A percentile compares a stretch with the other conserved stretches of the same genome.
phyloP scores from a whole-genome alignment of 2,329 filamentous ascomycete genomes.

The Fusarium neocosmosporiellum region DNA sequence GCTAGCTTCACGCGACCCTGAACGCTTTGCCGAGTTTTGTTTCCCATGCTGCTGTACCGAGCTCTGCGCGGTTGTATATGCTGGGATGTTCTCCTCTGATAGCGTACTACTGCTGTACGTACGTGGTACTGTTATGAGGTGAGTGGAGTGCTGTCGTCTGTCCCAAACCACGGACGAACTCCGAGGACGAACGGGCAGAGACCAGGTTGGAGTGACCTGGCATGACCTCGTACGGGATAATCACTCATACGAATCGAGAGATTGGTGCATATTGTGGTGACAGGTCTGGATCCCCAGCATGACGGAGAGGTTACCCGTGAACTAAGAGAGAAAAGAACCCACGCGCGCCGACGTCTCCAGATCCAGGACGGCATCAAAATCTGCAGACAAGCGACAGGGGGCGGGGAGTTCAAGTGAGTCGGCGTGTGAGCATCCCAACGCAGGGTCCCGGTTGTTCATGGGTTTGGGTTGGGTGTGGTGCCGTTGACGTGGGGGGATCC shows the following conservation, averaged over 20 bases:
- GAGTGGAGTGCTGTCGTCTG: constrained; percentile 18
- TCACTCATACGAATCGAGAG: constrained; percentile 23
- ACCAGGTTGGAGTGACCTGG: constrained; percentile 12
- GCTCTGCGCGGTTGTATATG: neutral
- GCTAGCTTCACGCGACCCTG: constrained; percentile 3
- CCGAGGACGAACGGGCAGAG: constrained; percentile 6
- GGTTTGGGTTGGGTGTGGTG: constrained; percentile 19
- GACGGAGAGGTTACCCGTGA: constrained; percentile 17
- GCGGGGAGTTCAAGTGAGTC: constrained; percentile 31
- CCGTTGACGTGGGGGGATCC: constrained; percentile 19
- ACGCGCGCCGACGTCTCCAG: constrained; percentile 16
- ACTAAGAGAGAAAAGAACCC: constrained; percentile 25
- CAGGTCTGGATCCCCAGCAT: constrained; percentile 6
- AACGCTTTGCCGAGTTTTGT: constrained; percentile 13
- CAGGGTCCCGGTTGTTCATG: constrained; percentile 20
- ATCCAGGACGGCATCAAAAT: constrained; percentile 12
- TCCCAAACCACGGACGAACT: constrained; percentile 10
- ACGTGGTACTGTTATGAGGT: neutral
- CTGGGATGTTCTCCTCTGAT: neutral
- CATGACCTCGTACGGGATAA: constrained; percentile 14
- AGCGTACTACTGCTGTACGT: neutral
- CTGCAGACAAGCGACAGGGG: constrained; percentile 30
- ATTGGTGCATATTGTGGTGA: constrained; percentile 6
- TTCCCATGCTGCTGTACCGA: constrained; percentile 12
- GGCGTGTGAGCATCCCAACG: constrained; percentile 17